Conservation (phyloP, 2,329 filamentous ascomycete genomes). For the Exutisphaerella laricina region DNA sequence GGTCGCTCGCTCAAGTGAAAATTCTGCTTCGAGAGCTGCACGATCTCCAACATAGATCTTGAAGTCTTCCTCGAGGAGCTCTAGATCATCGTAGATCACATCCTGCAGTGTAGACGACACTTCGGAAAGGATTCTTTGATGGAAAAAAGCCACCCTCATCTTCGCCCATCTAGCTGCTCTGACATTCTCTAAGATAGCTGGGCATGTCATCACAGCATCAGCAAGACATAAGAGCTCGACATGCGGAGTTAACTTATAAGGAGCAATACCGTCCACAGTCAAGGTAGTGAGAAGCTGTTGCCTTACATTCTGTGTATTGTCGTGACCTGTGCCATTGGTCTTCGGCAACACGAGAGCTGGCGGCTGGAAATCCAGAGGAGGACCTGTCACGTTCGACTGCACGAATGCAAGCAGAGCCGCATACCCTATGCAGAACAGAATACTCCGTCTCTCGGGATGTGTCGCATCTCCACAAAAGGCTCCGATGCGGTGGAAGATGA, state of each 20-base stretch:
- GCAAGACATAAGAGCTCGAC: slow-evolving; percentile 80
- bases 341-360: slow-evolving; percentile 47
- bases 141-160: slow-evolving; percentile 67
- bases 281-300: slow-evolving; percentile 63
- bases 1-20: slow-evolving; percentile 74
- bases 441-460: slow-evolving; percentile 36
- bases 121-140: slow-evolving; percentile 63
- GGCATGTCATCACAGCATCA: slow-evolving; percentile 52
- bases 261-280: slow-evolving; percentile 75
- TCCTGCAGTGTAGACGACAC: slow-evolving; percentile 55
- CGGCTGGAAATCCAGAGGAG: slow-evolving; percentile 60
- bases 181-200: slow-evolving; percentile 42
- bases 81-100: slow-evolving; percentile 55
- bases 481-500: slow-evolving; percentile 40
- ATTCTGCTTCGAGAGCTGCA: slow-evolving; percentile 55
- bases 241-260: slow-evolving; percentile 77
- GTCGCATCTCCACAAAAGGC: slow-evolving; percentile 35
- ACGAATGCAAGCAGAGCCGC: slow-evolving; percentile 72
- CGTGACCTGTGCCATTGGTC: slow-evolving; percentile 36
- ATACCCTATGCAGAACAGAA: slow-evolving; percentile 54
- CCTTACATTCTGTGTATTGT: slow-evolving; percentile 42
- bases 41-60: slow-evolving; percentile 14
- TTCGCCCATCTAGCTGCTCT: slow-evolving; percentile 54
- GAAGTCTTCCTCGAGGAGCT: slow-evolving; percentile 47
- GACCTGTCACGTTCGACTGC: slow-evolving; percentile 83